A percentile compares a stretch with the other conserved stretches of the same genome.
These are phyloP conservation scores for Celoporthe dispersa DNA, from an alignment of 2,329 filamentous ascomycete genomes.

Conservation along the genomic window DNA sequence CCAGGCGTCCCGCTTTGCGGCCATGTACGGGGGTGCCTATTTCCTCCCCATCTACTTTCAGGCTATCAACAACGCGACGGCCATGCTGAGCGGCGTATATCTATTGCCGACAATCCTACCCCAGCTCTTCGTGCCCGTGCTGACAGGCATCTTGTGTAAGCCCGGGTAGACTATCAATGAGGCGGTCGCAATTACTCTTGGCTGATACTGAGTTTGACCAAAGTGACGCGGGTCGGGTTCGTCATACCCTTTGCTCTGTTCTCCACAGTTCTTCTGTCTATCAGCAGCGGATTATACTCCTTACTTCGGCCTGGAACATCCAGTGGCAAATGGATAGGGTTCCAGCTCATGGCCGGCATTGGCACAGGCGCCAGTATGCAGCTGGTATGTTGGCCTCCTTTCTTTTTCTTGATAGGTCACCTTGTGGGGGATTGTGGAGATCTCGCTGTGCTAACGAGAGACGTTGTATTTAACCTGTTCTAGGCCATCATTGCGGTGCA, in stretches of 20 bases:
- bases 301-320: neutral
- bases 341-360: conserved; percentile 5
- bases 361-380: conserved; percentile 8
- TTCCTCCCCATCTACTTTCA: conserved; percentile 21
- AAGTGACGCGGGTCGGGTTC: neutral
- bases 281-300: neutral
- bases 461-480: neutral
- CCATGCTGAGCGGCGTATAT: conserved; percentile 10
- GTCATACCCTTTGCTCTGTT: neutral
- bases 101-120: neutral
- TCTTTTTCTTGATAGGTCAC: no score
- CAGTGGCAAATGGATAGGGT: conserved; percentile 3
- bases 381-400: neutral
- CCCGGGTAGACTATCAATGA: neutral
- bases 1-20: neutral
- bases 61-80: conserved; percentile 1
- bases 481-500: neutral
- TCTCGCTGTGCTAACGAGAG: neutral
- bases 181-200: neutral
- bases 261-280: neutral
- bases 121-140: neutral
- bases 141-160: neutral
- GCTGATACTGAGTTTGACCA: no score
- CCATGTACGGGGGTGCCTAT: neutral
- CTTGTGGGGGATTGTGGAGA: no score